Evolutionary conservation across 2,329 filamentous ascomycete species (phyloP).

Genomic region (Chaetomiaceae sp.): DNA sequence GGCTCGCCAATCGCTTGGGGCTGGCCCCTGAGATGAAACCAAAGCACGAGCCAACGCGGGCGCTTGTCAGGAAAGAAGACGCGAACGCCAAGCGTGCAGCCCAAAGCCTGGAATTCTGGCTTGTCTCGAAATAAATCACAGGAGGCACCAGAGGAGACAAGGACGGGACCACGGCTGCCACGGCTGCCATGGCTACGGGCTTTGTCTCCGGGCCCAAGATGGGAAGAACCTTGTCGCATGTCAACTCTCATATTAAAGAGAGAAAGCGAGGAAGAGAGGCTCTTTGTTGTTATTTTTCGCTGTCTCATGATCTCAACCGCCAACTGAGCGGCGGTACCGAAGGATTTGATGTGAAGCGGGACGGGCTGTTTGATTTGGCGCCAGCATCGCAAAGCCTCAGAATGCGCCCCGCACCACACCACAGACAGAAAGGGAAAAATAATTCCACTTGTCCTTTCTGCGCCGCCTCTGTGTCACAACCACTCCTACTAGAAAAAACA

Average conservation of each 20-base stretch:
- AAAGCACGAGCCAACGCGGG: conserved; percentile 23
- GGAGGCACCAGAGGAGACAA: conserved; percentile 1
- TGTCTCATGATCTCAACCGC: neutral
- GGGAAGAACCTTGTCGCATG: neutral
- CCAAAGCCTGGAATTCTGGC: neutral
- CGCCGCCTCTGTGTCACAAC: neutral
- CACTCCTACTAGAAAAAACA: too few relatives aligned
- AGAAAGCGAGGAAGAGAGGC: neutral
- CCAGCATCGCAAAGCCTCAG: neutral
- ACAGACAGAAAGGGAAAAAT: neutral
- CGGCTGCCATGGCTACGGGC: neutral
- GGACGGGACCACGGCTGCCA: too few relatives aligned
- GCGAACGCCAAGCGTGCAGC: too few relatives aligned
- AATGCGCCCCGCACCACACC: neutral
- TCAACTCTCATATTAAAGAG: too few relatives aligned
- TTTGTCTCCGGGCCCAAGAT: neutral
- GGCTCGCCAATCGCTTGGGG: conserved; percentile 24
- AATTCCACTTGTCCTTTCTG: neutral
- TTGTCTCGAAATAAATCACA: conserved; percentile 14
- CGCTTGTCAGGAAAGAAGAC: conserved; percentile 19
- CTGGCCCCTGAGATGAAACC: conserved; percentile 25
- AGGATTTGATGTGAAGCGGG: too few relatives aligned
- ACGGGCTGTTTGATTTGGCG: too few relatives aligned
- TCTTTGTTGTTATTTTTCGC: neutral
- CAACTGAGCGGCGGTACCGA: too few relatives aligned